Evolutionary conservation across 2,329 filamentous ascomycete genomes (phyloP).

Genomic region (Trichothecium roseum): DNA sequence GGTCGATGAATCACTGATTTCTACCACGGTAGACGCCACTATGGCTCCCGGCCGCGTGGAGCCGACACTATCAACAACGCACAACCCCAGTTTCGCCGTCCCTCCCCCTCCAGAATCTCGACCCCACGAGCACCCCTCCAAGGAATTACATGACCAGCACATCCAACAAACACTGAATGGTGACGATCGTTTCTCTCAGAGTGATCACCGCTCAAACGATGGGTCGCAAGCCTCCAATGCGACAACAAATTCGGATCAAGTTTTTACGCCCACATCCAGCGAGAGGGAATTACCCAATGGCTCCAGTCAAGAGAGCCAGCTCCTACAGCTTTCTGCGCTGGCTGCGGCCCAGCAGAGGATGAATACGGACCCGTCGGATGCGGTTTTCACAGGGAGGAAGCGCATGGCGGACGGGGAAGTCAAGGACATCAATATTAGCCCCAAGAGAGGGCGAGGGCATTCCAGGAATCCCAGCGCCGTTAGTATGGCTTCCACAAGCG

Average conservation of each 20-base stretch:
- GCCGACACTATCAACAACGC: too few species aligned
- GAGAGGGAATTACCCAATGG: conserved; percentile 18
- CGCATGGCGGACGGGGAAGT: conserved; percentile 67
- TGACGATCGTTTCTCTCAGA: conserved; percentile 15
- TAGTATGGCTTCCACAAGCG: conserved; percentile 46
- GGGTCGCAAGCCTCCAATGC: conserved; percentile 16
- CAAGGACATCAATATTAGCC: conserved; percentile 46
- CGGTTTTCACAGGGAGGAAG: conserved; percentile 42
- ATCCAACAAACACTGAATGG: conserved; percentile 4
- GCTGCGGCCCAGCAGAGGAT: conserved; percentile 44
- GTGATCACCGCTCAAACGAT: conserved; percentile 7
- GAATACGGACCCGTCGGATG: conserved; percentile 23
- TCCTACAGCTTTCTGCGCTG: conserved; percentile 47
- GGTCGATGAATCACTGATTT: too few species aligned
- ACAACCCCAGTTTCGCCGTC: too few species aligned
- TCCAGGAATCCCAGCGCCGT: conserved; percentile 64
- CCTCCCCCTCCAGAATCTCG: too few species aligned
- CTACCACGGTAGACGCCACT: too few species aligned
- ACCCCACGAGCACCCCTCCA: too few species aligned
- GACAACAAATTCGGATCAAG: conserved; percentile 15
- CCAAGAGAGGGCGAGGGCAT: conserved; percentile 46
- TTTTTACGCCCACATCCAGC: conserved; percentile 13
- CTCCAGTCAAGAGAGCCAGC: conserved; percentile 43
- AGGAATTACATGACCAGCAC: conserved; percentile 6
- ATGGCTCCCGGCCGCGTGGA: too few species aligned